Conservation (phyloP, 805 yeast species). For the Candida sithepensis region DNA sequence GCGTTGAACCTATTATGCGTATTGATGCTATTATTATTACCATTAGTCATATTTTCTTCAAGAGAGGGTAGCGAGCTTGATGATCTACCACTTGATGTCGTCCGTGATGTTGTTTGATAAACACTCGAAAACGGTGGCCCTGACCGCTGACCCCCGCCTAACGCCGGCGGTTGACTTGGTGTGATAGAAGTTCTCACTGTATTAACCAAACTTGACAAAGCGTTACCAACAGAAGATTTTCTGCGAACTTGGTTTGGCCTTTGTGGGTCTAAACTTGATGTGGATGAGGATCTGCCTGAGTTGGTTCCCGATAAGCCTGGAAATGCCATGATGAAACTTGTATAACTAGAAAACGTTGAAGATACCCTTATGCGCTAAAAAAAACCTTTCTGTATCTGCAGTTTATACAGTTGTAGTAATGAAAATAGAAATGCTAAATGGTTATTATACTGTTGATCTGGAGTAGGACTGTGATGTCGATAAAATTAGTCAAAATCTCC, state of each 20-base stretch:
- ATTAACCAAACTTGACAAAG: conserved; percentile 24
- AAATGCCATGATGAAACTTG: conserved; percentile 12
- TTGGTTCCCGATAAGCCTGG: conserved; percentile 18
- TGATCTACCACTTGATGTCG: conserved; percentile 12
- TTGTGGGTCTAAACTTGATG: conserved; percentile 14
- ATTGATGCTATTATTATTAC: not conserved
- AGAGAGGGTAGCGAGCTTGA: conserved; percentile 13
- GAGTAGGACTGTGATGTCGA: no score
- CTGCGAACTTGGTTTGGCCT: conserved; percentile 18
- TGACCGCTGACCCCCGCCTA: not conserved
- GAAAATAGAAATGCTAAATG: no score
- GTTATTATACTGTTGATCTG: no score
- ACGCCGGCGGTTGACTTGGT: not conserved
- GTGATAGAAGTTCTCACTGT: conserved; percentile 23
- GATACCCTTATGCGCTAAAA: no score
- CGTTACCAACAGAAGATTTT: conserved; percentile 28
- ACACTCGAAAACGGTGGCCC: conserved; percentile 1
- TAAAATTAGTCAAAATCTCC: no score
- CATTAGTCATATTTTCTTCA: conserved; percentile 3
- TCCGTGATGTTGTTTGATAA: conserved; percentile 5
- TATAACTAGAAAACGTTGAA: not conserved
- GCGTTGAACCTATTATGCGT: conserved; percentile 28
- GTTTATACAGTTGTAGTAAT: not conserved
- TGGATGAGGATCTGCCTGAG: conserved; percentile 20
- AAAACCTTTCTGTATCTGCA: no score